These are phyloP conservation scores for Auricularia sp. DNA, from an alignment of 768 basidiomycete species.

Conservation along the genomic window DNA sequence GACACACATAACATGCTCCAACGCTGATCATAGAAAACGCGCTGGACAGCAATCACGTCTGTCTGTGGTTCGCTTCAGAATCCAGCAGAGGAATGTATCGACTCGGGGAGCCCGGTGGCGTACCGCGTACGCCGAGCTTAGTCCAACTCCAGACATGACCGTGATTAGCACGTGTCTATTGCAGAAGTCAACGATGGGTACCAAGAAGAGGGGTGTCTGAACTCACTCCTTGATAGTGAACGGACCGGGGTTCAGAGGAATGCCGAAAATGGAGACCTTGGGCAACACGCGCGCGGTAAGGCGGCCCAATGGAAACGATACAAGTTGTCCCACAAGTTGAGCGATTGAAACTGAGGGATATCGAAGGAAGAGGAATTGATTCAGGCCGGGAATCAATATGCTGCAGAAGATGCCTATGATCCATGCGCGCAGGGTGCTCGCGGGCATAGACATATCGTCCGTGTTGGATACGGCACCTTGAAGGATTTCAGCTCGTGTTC, in stretches of 20 bases:
- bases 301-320: conserved; percentile 57
- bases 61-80: conserved; percentile 21
- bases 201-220: neutral
- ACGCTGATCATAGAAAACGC: conserved; percentile 51
- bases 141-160: conserved; percentile 15
- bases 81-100: neutral
- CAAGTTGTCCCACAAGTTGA: conserved; percentile 54
- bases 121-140: neutral
- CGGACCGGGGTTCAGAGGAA: conserved; percentile 50
- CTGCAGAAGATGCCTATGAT: conserved; percentile 31
- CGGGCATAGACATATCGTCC: conserved; percentile 57
- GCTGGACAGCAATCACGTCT: conserved; percentile 64
- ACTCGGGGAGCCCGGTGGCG: no score
- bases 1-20: conserved; percentile 35
- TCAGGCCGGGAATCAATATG: conserved; percentile 6
- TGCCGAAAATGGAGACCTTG: conserved; percentile 3
- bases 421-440: conserved; percentile 53
- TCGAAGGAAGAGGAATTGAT: conserved; percentile 14
- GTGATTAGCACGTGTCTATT: conserved; percentile 17
- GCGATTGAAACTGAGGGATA: conserved; percentile 20
- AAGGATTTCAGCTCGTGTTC: neutral
- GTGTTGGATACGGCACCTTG: conserved; percentile 54
- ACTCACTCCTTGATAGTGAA: conserved; percentile 72
- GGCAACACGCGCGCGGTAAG: conserved; percentile 30
- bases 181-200: conserved; percentile 8